Evolutionary conservation across 352 stramenopile species (phyloP).

Genomic region (Globisporangium canariense): DNA sequence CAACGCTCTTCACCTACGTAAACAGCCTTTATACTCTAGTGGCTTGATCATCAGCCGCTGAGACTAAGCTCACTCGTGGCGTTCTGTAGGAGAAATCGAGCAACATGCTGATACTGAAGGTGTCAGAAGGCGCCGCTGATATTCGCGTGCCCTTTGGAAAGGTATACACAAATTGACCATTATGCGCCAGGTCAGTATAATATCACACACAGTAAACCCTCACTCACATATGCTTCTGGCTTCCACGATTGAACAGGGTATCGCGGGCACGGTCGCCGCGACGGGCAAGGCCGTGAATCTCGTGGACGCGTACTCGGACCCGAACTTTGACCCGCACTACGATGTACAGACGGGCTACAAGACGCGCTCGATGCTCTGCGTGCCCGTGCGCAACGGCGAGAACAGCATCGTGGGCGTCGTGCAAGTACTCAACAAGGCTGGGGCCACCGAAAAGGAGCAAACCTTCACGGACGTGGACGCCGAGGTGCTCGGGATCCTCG

Average conservation of each 20-base stretch:
- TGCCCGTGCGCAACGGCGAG: constrained; percentile 78
- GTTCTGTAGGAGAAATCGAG: constrained; percentile 52
- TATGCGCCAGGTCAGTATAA: neutral
- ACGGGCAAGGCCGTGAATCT: constrained; percentile 88
- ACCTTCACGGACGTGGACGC: constrained; percentile 86
- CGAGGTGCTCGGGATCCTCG: constrained; percentile 85
- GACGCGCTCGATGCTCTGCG: constrained; percentile 90
- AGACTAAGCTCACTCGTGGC: neutral
- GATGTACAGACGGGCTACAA: constrained; percentile 90
- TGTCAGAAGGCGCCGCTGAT: constrained; percentile 81
- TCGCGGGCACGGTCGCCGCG: constrained; percentile 84
- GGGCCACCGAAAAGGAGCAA: constrained; percentile 49
- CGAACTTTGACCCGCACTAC: constrained; percentile 91
- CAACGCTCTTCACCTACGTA: constrained; percentile 89
- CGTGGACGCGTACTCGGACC: constrained; percentile 90
- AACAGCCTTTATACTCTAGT: neutral
- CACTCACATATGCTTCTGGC: neutral
- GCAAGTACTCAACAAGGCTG: constrained; percentile 88
- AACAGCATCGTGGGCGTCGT: constrained; percentile 87
- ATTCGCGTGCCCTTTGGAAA: constrained; percentile 83
- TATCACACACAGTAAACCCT: neutral
- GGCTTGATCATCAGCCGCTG: neutral
- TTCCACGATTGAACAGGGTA: constrained; percentile 43
- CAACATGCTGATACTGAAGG: constrained; percentile 81
- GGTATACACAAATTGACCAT: constrained; percentile 24